Base-by-base conservation (phyloP, 2,329 filamentous ascomycete species). In the Stemphylium beticola region DNA sequence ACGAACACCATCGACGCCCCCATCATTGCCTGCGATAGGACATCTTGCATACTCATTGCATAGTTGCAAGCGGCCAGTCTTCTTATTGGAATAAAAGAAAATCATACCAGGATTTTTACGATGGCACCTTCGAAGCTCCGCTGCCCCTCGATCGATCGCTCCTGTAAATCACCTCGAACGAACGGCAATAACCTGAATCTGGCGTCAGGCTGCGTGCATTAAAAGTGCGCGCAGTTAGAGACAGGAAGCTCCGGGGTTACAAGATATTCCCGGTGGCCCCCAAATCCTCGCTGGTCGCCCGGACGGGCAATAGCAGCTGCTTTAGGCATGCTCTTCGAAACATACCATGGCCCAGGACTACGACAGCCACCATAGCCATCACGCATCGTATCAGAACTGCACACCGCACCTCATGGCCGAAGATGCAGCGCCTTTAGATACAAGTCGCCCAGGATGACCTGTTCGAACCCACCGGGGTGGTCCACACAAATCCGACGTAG, bases 91-190 rank as follows among this genome's bases (percentile, higher is more conserved):
- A 15, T 32, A 29, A 32, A 29, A 17, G 18, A 31, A n/a, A 36
- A 32, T 32, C 38, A 18, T 31, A 24, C 32, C 14, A 33, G 32
- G 43, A 39, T 17, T 20, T 20, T 24, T 31, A 55, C 59, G 34
- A 60, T 54, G 48, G 41, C 48, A 39, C 38, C 17, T 33, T 32
- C 29, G 43, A 34, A 49, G 57, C 49, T 39, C 56, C 48, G 48
- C 55, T 61, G 46, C 63, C 65, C 65, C 65, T 65, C 65, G 61
- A 54, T 61, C 57, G 43, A 45, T 34, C 42, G 42, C 32, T 45
- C 51, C 54, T 43, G 45, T 53, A 47, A 38, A 44, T 44, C 55
- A n/a, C 47, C 46, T 29, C 37, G 20, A 29, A 55, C 37, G 34
- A 12, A 22, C 26, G 33, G 31, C 53, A 37, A 50, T 54, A 32